A percentile compares a stretch with the other conserved stretches of the same genome.
phyloP scores from a whole-genome alignment of 129 eudicot genomes.

The carrot (Daucus carota) region DNA sequence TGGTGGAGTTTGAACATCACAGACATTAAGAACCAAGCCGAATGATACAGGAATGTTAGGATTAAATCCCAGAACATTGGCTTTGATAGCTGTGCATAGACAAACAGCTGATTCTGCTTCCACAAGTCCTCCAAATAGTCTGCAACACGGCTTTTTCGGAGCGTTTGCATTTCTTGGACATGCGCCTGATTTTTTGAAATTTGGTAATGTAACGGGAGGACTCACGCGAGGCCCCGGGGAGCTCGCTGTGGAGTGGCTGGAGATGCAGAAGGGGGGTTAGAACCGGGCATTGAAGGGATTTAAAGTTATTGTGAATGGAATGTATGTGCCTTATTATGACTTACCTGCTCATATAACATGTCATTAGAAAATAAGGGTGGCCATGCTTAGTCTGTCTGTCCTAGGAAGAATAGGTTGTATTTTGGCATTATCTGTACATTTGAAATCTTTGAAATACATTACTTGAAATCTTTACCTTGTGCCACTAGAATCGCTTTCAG shows the following conservation, averaged over 20 bases:
- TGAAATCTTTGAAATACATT: too few species aligned
- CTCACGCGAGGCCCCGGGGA: neutral
- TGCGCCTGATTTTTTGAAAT: constrained; percentile 7
- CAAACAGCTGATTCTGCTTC: constrained; percentile 78
- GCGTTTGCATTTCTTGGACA: constrained; percentile 59
- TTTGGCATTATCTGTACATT: too few species aligned
- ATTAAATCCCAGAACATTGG: constrained; percentile 53
- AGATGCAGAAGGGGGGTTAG: neutral
- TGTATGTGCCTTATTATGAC: too few species aligned
- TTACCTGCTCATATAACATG: too few species aligned
- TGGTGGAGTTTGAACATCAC: constrained; percentile 49
- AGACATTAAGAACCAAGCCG: constrained; percentile 49
- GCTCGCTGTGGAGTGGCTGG: neutral
- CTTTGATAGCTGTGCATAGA: constrained; percentile 82
- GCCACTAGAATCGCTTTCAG: too few species aligned
- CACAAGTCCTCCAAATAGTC: constrained; percentile 50
- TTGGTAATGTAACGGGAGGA: neutral
- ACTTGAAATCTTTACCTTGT: too few species aligned
- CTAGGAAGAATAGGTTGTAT: too few species aligned
- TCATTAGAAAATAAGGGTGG: too few species aligned
- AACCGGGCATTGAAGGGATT: neutral
- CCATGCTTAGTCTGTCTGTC: too few species aligned
- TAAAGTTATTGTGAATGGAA: too few species aligned
- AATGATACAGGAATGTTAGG: constrained; percentile 47
- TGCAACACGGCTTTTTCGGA: constrained; percentile 58